Evolutionary conservation across 371 early-diverging fungal species (phyloP), one percentile per base, ranked within the genome.

Genomic region (Actinomortierella ambigua): DNA sequence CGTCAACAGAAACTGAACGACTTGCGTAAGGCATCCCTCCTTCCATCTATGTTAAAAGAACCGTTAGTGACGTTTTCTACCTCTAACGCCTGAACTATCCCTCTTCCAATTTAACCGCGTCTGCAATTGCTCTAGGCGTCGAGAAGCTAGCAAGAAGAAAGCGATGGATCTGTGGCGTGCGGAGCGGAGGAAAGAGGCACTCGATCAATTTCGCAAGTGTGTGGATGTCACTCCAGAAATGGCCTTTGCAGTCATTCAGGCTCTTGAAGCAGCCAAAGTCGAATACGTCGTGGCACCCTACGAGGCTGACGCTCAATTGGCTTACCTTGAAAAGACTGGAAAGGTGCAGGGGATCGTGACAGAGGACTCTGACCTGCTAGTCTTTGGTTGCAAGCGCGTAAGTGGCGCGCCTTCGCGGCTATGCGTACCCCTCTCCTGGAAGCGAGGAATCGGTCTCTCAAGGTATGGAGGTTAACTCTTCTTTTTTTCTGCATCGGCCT

Each of bases 231-330:
- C 90, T 1, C 89, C 90, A 0, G 68, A 77, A 17, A 96, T 98
- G 92, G 95, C 95, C 1, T 70, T 73, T 29, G 70, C 81, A 13
- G 82, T 97, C 0, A 90, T 95, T 44, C 69, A 90, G 82, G 88
- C 79, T 41, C 78, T 98, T n/a, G 64, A 83, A 24, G 68, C 66
- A 17, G 80, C 81, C 27, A 80, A 83, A 17, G 82, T 99, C 24
- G 78, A 88, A 44, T 94, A 85, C 76, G 80, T 99, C 7, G 94
- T 98, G 1, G 96, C 99, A 5, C 99, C 99, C 0, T 99, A 97
- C 64, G 99, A 99, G 76, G 97, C 99, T 0, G 99, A 99, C 79
- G 96, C 99, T 1, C 99, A 99, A 75, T 80, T 99, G 40, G 90
- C 94, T 0, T 98, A 88, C 69, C 77, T 99, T 18, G 81, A 91